Conservation (phyloP, 805 yeast genomes). For the Pichia sporocuriosa region DNA sequence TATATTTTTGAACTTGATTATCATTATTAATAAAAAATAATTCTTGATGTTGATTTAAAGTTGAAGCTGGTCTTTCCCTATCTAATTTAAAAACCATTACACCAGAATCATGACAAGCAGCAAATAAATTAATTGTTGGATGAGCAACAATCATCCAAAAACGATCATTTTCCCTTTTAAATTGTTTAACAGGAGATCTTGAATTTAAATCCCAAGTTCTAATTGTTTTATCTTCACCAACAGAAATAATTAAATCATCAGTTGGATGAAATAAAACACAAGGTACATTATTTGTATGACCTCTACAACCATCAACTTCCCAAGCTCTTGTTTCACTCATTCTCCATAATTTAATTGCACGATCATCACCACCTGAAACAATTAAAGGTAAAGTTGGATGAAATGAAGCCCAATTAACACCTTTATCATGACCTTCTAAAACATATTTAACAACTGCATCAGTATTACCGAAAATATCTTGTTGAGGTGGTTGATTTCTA, state of each 20-base stretch:
- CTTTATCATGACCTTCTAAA: slow-evolving; percentile 95
- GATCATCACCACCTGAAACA: slow-evolving; percentile 93
- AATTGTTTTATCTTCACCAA: slow-evolving; percentile 92
- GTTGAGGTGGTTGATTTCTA: slow-evolving; percentile 66
- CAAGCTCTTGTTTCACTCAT: slow-evolving; percentile 97
- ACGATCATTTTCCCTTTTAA: slow-evolving; percentile 88
- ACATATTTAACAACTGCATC: slow-evolving; percentile 94
- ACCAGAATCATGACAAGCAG: slow-evolving; percentile 95
- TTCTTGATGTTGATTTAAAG: slow-evolving; percentile 49
- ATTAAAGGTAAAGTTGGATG: slow-evolving; percentile 94
- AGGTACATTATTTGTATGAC: slow-evolving; percentile 91
- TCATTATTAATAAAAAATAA: slow-evolving; percentile 74
- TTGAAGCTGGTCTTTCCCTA: slow-evolving; percentile 89
- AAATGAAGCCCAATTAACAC: slow-evolving; percentile 97
- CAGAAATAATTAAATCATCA: slow-evolving; percentile 86
- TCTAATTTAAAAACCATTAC: slow-evolving; percentile 96
- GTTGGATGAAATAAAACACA: slow-evolving; percentile 89
- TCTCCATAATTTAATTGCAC: slow-evolving; percentile 93
- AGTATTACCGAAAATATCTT: slow-evolving; percentile 89
- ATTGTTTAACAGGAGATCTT: slow-evolving; percentile 88
- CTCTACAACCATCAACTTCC: slow-evolving; percentile 98
- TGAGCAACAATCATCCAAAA: slow-evolving; percentile 91
- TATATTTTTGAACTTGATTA: slow-evolving; percentile 78
- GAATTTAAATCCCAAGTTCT: slow-evolving; percentile 96
- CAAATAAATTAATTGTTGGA: slow-evolving; percentile 86